Percentiles rank a stretch among this genome's conserved stretches.
phyloP scores from a whole-genome alignment of 1,284 basidiomycete species.

The Earliella scabrosa region DNA sequence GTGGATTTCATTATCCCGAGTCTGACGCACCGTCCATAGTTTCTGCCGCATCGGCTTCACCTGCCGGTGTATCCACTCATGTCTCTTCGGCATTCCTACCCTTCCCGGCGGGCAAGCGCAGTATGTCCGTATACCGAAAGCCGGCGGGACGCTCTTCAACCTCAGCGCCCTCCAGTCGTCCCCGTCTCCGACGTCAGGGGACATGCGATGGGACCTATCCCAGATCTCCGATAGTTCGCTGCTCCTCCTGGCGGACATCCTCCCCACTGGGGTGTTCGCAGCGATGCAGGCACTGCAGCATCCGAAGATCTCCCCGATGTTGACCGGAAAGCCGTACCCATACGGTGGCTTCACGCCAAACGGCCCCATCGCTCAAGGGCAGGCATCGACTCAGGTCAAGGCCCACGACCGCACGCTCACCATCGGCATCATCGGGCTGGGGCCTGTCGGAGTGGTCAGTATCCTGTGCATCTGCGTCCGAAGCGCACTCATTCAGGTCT shows the following conservation, averaged over 20 bases:
- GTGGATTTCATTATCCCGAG: not conserved
- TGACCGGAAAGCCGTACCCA: conserved; percentile 64
- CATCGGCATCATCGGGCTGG: conserved; percentile 72
- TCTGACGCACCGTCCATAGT: conserved; percentile 42
- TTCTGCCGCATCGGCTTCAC: conserved; percentile 81
- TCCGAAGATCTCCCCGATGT: conserved; percentile 63
- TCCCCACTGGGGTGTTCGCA: conserved; percentile 81
- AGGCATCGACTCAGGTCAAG: conserved; percentile 28
- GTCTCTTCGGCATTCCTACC: conserved; percentile 73
- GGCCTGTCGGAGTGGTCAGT: conserved; percentile 73
- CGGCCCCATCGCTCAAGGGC: conserved; percentile 17
- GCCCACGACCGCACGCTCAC: conserved; percentile 52
- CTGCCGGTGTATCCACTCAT: conserved; percentile 70
- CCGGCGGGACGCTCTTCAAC: conserved; percentile 79
- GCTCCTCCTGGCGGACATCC: conserved; percentile 62
- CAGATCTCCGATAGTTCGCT: conserved; percentile 22
- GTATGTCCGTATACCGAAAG: conserved; percentile 81
- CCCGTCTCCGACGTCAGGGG: conserved; percentile 29
- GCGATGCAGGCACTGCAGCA: conserved; percentile 74
- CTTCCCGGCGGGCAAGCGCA: conserved; percentile 89
- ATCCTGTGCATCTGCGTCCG: too few species aligned
- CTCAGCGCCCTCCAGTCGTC: conserved; percentile 50
- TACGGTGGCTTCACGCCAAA: conserved; percentile 39
- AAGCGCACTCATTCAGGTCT: not conserved
- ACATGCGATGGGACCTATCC: conserved; percentile 6